Base-by-base conservation (phyloP, 768 basidiomycete genomes). In the Leccinum longicurvipes region DNA sequence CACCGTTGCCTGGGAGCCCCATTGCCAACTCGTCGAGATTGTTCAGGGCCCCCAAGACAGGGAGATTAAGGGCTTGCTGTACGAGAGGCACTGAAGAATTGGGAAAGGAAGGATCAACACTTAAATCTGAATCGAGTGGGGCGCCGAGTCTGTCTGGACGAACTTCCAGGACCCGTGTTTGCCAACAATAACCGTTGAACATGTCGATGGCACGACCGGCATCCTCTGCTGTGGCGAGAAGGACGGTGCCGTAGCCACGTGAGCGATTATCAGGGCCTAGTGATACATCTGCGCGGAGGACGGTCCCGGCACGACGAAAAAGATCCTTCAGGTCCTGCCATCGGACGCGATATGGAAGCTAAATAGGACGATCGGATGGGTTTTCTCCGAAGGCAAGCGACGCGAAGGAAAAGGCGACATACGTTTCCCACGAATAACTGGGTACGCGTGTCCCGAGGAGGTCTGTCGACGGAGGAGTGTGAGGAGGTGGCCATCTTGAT, bases 261-360 rank as follows among this genome's bases (percentile, higher is more conserved):
- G 90, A 93, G 62, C 96, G 82, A 71, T 97, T 97, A 71, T 93
- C 92, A 3, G 91, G 89, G 4, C 91, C 84, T 29, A 91, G 77
- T 53, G 89, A 81, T 60, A 91, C 83, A 67, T 87, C 83, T 39
- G 93, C 87, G 48, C 89, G 79, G 34, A 92, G 75, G 60, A 95
- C 86, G 27, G 91, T 97, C 41, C 97, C 97, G 6, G 96, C 91
- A 61, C 91, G 89, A 34, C 96, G 85, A 73, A 99, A 98, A 51
- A 99, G 83, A 70, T 99, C 96, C 65, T 99, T 98, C 59, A 99
- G 82, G 76, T 99, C 97, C 76, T 99, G 97, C 97, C 97, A 99
- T 53, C 97, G 85, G 36, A 98, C 95, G 58, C 96, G 81, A 73
- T 96, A 98, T 0, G 97, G 97, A 24, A 99, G 83, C 93, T 95